These are phyloP conservation scores for Arachis monticola DNA, from an alignment of 331 rosid genomes.

Conservation along the genomic window DNA sequence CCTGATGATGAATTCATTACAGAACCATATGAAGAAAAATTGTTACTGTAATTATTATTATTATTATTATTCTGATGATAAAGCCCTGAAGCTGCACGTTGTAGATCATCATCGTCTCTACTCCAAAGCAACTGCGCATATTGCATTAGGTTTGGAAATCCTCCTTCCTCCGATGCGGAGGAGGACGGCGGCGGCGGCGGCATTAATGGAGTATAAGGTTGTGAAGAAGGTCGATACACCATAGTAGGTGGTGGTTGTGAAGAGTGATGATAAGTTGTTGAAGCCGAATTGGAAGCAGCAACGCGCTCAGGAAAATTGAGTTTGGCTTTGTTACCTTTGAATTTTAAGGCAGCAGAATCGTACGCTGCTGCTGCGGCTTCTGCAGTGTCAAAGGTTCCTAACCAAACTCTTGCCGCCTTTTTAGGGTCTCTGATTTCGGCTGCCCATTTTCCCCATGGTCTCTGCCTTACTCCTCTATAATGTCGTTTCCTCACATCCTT, in stretches of 20 bases:
- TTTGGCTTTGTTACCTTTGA: slow-evolving; percentile 64
- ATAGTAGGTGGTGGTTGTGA: background rate
- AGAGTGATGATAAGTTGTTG: background rate
- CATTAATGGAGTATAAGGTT: background rate
- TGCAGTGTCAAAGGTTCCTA: slow-evolving; percentile 67
- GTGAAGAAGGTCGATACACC: background rate
- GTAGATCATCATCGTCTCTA: slow-evolving; percentile 46
- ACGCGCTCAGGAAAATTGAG: slow-evolving; percentile 62
- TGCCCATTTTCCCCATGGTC: slow-evolving; percentile 78
- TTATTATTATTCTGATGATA: background rate
- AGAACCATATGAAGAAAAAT: background rate
- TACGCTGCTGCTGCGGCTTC: slow-evolving; percentile 63
- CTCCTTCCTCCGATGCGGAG: background rate
- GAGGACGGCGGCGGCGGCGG: too few species aligned
- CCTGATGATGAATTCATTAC: background rate
- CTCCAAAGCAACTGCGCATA: slow-evolving; percentile 51
- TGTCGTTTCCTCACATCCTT: slow-evolving; percentile 37
- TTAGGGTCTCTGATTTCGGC: slow-evolving; percentile 69
- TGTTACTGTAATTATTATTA: background rate
- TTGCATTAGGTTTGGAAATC: slow-evolving; percentile 50
- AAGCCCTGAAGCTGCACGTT: slow-evolving; percentile 41
- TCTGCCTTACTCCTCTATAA: slow-evolving; percentile 66
- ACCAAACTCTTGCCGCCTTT: slow-evolving; percentile 69
- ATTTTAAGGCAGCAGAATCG: slow-evolving; percentile 57
- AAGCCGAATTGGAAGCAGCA: background rate